These are phyloP conservation scores for Mucor ambiguus DNA, from an alignment of 371 early-diverging fungal genomes.

Conservation along the genomic window DNA sequence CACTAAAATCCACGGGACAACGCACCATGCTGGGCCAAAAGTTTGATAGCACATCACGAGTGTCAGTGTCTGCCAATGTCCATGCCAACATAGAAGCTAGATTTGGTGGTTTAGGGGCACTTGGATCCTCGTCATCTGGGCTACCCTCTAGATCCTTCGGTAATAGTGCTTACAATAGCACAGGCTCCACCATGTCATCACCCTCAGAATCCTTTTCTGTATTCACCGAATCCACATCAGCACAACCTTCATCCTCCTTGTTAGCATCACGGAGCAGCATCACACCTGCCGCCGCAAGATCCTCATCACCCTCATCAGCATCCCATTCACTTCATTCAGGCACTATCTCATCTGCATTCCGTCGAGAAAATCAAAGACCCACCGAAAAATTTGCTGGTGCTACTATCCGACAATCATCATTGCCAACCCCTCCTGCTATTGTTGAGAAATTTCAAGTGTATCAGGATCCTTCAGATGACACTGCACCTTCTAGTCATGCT, in stretches of 20 bases:
- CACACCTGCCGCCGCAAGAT: constrained; percentile 14
- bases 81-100: constrained; percentile 13
- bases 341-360: constrained; percentile 15
- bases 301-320: constrained; percentile 23
- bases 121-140: background rate
- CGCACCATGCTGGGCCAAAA: constrained; percentile 35
- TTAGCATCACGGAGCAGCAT: constrained; percentile 7
- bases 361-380: constrained; percentile 54
- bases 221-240: background rate
- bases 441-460: background rate
- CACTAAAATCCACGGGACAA: constrained; percentile 12
- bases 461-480: background rate
- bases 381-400: constrained; percentile 54
- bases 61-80: constrained; percentile 24
- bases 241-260: constrained; percentile 17
- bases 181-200: background rate
- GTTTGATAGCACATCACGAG: constrained; percentile 13
- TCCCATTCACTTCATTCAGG: constrained; percentile 32
- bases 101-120: background rate
- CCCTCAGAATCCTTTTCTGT: background rate
- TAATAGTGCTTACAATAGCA: constrained; percentile 1
- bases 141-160: background rate
- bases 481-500: background rate
- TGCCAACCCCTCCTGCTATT: background rate
- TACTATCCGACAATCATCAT: constrained; percentile 43